Conservation (phyloP, 2,329 filamentous ascomycete genomes). For the Lecanoromycetidae sp. region DNA sequence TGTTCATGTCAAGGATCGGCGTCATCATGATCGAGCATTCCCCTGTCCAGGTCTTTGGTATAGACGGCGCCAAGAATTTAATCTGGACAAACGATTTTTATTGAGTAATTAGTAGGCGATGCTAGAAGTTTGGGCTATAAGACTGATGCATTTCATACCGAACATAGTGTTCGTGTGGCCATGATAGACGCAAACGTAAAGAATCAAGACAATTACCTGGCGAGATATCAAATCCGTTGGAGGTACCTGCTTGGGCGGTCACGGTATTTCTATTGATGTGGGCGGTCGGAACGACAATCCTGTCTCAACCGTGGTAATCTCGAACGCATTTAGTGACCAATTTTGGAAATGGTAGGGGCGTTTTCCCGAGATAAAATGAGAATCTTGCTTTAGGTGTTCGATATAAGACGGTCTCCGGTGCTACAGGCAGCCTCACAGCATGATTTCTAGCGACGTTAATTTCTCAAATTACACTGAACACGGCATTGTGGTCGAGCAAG, state of each 20-base stretch:
- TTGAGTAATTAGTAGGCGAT: conserved; percentile 47
- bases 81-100: conserved; percentile 40
- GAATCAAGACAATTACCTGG: conserved; percentile 52
- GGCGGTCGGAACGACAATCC: conserved; percentile 41
- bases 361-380: background rate
- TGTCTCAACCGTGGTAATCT: conserved; percentile 41
- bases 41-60: conserved; percentile 28
- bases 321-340: conserved; percentile 39
- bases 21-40: conserved; percentile 26
- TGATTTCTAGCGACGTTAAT: conserved; percentile 44
- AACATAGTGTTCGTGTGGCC: conserved; percentile 36
- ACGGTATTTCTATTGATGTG: conserved; percentile 35
- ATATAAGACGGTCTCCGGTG: conserved; percentile 44
- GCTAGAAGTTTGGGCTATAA: conserved; percentile 31
- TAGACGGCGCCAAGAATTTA: conserved; percentile 35
- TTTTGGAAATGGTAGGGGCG: conserved; percentile 11
- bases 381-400: conserved; percentile 33
- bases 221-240: conserved; percentile 38
- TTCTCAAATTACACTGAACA: conserved; percentile 41
- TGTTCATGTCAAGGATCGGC: conserved; percentile 24
- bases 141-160: conserved; percentile 49
- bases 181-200: conserved; percentile 43
- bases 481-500: conserved; percentile 48
- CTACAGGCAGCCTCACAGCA: conserved; percentile 40
- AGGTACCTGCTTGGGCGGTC: conserved; percentile 35